Base-by-base conservation (phyloP, 2,329 filamentous ascomycete genomes). In the Ceratocystiopsis brevicomis region DNA sequence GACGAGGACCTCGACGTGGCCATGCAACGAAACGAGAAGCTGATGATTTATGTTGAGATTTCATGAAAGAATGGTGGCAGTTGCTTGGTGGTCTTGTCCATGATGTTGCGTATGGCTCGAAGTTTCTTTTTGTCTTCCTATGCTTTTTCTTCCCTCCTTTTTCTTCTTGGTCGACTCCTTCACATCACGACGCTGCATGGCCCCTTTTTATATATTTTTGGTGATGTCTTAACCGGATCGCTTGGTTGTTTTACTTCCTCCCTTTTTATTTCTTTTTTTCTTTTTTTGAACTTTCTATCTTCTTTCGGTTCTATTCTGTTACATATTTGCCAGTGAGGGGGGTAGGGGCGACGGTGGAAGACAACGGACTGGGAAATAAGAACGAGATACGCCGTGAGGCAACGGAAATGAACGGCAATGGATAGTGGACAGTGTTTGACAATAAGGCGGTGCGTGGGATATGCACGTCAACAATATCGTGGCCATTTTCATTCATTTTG, bases 1-100 rank as follows among this genome's bases (percentile, higher is more conserved):
- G 78, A 95, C 56, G 71, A 80, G 48, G 86, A 95, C 57, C 64
- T 96, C 42, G 78, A 86, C 50, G 69, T 73, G 50, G 88, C 88
- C 3, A 65, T 95, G 49, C 73, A 81, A 53, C 68, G 85, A 53
- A 93, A 93, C 60, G 79, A 86, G 51, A 95, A 95, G 64, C 66
- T 96, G 49, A 76, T 87, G 43, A 65, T 95, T 21, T 82, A 76
- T 51, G 78, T 82, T 32, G 73, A 78, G 50, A 61, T 64, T 44
- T 59, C 62, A 48, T 71, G 58, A 60, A 30, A 6, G 25, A 30
- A 30, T 9, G 10, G 25, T 9, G 25, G 15, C 6, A 13, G 33
- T 34, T 34, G 13, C 33, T 30, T 41, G 19, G n/a, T 40, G 40
- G 21, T 44, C n/a, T 47, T 33, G 25, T 30, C 25, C 25, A 30